Conservation (phyloP, 2,329 filamentous ascomycete species). For the Nemania abortiva region DNA sequence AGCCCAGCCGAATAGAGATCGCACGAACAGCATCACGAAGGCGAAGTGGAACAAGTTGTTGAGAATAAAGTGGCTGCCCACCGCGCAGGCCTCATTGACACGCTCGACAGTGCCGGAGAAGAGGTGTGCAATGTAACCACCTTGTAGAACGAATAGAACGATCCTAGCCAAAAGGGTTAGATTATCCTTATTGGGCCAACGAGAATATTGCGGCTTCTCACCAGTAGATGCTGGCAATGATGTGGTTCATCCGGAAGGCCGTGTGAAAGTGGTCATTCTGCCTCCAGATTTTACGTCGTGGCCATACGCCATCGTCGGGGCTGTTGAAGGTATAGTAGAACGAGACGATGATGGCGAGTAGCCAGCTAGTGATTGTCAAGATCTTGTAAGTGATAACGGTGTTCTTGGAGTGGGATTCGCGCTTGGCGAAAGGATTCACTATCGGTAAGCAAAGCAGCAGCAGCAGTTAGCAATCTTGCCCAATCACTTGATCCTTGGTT, state of each 20-base stretch:
- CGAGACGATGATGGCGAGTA: conserved; percentile 76
- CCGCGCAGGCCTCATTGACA: conserved; percentile 77
- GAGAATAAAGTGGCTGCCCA: conserved; percentile 85
- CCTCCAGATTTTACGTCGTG: conserved; percentile 77
- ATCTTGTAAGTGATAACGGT: conserved; percentile 80
- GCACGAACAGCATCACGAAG: conserved; percentile 86
- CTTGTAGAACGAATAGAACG: conserved; percentile 79
- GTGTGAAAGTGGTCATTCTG: conserved; percentile 76
- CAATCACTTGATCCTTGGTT: not conserved
- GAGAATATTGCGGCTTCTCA: conserved; percentile 59
- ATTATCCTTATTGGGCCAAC: not conserved
- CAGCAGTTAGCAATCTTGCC: conserved; percentile 25
- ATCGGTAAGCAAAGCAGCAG: not conserved
- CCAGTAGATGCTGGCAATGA: conserved; percentile 81
- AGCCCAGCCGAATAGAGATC: conserved; percentile 78
- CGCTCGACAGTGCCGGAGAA: conserved; percentile 74
- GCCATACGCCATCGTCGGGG: conserved; percentile 71
- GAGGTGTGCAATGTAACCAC: conserved; percentile 80
- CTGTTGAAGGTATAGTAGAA: conserved; percentile 78
- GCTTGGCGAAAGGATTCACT: conserved; percentile 83
- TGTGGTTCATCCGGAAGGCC: conserved; percentile 79
- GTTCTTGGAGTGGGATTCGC: conserved; percentile 71
- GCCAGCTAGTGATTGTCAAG: conserved; percentile 79
- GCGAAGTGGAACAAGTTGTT: conserved; percentile 86
- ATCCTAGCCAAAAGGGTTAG: conserved; percentile 62